Evolutionary conservation across 164 flowering plant genomes (phyloP).

Genomic region (Nymphaea colorata): DNA sequence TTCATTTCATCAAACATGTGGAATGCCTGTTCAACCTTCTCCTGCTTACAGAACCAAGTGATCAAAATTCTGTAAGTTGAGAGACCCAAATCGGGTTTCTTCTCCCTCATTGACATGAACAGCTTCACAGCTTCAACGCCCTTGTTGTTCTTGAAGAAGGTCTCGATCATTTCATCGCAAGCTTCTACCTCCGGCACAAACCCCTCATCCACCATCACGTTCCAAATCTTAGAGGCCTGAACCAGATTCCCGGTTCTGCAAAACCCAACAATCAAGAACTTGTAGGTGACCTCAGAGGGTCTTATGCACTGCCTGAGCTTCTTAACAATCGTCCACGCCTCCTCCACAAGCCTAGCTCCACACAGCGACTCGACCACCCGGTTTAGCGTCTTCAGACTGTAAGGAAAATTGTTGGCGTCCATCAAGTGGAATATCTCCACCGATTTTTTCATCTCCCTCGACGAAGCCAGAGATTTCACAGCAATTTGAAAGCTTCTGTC

Average conservation of each 20-base stretch:
- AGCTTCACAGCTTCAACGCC: conserved; percentile 58
- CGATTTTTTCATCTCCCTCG: conserved; percentile 74
- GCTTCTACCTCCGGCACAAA: conserved; percentile 37
- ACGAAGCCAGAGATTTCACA: conserved; percentile 40
- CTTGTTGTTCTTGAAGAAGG: conserved; percentile 49
- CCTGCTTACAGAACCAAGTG: conserved; percentile 62
- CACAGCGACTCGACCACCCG: conserved; percentile 51
- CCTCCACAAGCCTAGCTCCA: conserved; percentile 39
- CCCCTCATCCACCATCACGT: conserved; percentile 70
- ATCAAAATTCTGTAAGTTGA: conserved; percentile 64
- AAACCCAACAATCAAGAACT: conserved; percentile 52
- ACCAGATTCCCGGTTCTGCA: conserved; percentile 61
- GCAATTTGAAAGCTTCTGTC: conserved; percentile 50
- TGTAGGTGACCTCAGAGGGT: conserved; percentile 46
- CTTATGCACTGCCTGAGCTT: conserved; percentile 45
- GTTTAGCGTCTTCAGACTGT: conserved; percentile 45
- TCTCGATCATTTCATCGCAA: conserved; percentile 54
- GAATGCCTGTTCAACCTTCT: conserved; percentile 35
- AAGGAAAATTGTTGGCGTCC: conserved; percentile 39
- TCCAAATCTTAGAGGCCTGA: conserved; percentile 83
- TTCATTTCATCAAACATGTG: conserved; percentile 61
- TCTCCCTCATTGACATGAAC: conserved; percentile 41
- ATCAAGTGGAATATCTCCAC: conserved; percentile 73
- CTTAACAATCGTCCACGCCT: conserved; percentile 48
- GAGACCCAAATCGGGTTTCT: conserved; percentile 32